phyloP scores from a whole-genome alignment of 2,329 filamentous ascomycete genomes.

The Calonectria pseudoturangicola region DNA sequence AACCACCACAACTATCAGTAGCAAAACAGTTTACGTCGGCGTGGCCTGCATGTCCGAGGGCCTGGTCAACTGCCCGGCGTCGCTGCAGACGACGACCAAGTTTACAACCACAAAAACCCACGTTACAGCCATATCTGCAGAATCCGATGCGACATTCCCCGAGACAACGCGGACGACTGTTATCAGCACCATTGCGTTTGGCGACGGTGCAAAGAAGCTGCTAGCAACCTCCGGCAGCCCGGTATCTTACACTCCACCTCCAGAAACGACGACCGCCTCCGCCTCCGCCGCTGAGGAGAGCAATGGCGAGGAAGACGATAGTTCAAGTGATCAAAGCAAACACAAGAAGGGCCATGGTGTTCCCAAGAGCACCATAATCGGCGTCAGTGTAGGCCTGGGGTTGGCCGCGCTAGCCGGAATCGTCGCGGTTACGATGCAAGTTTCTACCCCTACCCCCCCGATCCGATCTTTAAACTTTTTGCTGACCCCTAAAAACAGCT shows the following conservation, averaged over 20 bases:
- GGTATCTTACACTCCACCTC: slow-evolving; percentile 63
- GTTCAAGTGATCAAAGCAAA: slow-evolving; percentile 23
- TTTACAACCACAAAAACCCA: slow-evolving; percentile 62
- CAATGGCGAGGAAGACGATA: slow-evolving; percentile 23
- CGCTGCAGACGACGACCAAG: slow-evolving; percentile 67
- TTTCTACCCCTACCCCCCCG: slow-evolving; percentile 7
- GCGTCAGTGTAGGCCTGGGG: slow-evolving; percentile 68
- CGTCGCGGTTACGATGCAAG: slow-evolving; percentile 58
- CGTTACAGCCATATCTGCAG: slow-evolving; percentile 62
- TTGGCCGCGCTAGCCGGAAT: slow-evolving; percentile 61
- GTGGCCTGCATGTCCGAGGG: slow-evolving; percentile 64
- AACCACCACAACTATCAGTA: slow-evolving; percentile 63
- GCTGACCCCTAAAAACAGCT: slow-evolving; percentile 11
- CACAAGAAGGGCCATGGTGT: slow-evolving; percentile 55
- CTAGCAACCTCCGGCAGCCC: slow-evolving; percentile 62
- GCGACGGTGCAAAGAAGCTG: slow-evolving; percentile 58
- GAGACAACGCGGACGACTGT: slow-evolving; percentile 57
- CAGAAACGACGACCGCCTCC: slow-evolving; percentile 37
- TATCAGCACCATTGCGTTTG: slow-evolving; percentile 63
- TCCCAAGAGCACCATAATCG: slow-evolving; percentile 68
- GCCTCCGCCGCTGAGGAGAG: background rate
- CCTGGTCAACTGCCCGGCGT: slow-evolving; percentile 69
- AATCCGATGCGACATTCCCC: slow-evolving; percentile 62
- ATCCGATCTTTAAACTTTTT: background rate
- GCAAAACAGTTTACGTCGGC: slow-evolving; percentile 65